phyloP scores from a whole-genome alignment of 2,329 filamentous ascomycete species.

The Penicillium crustosum region DNA sequence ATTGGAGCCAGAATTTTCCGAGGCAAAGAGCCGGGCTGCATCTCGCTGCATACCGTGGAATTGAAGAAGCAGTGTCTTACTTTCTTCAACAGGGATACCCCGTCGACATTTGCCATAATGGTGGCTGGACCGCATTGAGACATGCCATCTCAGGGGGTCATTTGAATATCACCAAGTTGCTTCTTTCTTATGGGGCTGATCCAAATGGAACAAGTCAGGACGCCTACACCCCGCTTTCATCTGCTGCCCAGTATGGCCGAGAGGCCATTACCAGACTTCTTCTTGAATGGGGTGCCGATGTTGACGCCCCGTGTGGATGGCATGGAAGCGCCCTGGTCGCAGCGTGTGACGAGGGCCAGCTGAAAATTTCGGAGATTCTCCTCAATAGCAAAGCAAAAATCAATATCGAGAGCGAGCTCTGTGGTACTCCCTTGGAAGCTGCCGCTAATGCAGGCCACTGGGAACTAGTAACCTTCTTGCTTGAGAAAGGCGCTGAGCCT shows the following conservation, averaged over 20 bases:
- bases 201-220: not conserved
- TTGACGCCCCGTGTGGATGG: not conserved
- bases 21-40: not conserved
- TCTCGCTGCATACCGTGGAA: not conserved
- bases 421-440: not conserved
- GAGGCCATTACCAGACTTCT: not conserved
- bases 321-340: not conserved
- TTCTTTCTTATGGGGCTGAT: not conserved
- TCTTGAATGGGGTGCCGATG: not conserved
- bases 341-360: not conserved
- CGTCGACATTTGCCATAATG: not conserved
- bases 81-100: not conserved
- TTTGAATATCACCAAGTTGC: fast-evolving
- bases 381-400: not conserved
- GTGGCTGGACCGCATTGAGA: not conserved
- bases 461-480: not conserved
- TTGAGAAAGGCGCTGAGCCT: not conserved
- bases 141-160: not conserved
- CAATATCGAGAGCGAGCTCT: not conserved
- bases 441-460: no score
- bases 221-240: not conserved
- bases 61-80: not conserved
- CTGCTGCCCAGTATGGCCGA: not conserved
- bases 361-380: not conserved
- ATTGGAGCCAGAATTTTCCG: not conserved